These are phyloP conservation scores for Nevesoporus exiguus DNA, from an alignment of 768 basidiomycete species.

Conservation along the genomic window DNA sequence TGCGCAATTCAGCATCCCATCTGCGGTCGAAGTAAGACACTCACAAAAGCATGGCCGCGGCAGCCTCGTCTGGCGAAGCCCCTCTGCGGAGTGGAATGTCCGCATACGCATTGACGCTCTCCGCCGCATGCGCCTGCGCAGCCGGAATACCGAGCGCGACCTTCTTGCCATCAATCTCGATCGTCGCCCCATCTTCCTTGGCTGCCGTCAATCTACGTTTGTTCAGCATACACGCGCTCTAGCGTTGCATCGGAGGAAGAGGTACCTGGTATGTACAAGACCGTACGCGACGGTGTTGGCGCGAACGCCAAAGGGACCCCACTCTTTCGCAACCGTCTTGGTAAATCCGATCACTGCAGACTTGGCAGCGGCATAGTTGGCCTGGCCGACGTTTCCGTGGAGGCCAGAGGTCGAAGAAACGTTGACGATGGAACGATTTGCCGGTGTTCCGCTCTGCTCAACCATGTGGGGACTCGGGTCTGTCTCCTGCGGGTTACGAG, in stretches of 20 bases:
- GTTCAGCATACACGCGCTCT: conserved; percentile 2
- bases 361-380: conserved; percentile 79
- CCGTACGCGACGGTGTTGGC: conserved; percentile 82
- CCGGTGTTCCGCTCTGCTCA: conserved; percentile 48
- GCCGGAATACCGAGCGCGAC: conserved; percentile 79
- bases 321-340: conserved; percentile 86
- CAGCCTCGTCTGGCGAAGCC: conserved; percentile 73
- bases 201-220: conserved; percentile 61
- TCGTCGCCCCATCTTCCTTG: conserved; percentile 72
- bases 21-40: conserved; percentile 26
- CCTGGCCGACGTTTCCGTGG: conserved; percentile 85
- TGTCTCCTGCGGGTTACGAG: not conserved
- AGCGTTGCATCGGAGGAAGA: not conserved
- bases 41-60: conserved; percentile 71
- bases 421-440: conserved; percentile 75
- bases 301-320: conserved; percentile 79
- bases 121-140: conserved; percentile 38
- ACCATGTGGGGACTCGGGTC: not conserved
- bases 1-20: conserved; percentile 4
- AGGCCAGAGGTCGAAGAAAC: conserved; percentile 81
- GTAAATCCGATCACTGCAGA: conserved; percentile 75
- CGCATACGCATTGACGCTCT: conserved; percentile 40
- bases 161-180: conserved; percentile 81
- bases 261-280: conserved; percentile 69
- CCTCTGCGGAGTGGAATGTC: conserved; percentile 67